phyloP scores from a whole-genome alignment of 768 basidiomycete genomes.

The Mycena capillaripes region DNA sequence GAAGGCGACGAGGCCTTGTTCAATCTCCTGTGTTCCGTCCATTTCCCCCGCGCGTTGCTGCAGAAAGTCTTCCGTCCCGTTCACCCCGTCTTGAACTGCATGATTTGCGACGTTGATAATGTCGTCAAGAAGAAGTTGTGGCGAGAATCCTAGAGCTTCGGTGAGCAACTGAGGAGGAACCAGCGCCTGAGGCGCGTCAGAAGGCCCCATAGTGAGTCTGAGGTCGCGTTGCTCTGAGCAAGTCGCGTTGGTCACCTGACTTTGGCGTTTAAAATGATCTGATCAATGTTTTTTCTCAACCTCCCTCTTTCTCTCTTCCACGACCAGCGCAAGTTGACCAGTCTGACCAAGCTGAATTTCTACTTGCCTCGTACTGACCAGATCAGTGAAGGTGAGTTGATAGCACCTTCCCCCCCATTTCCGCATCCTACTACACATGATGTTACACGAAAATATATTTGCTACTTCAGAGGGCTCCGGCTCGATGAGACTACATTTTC shows the following conservation, averaged over 20 bases:
- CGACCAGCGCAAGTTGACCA: too few relatives aligned
- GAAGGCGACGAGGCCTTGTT: constrained; percentile 87
- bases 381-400: not conserved
- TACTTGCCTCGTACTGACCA: not conserved
- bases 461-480: constrained; percentile 86
- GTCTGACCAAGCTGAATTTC: too few relatives aligned
- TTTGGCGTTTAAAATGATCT: not conserved
- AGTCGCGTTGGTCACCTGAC: constrained; percentile 12
- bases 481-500: constrained; percentile 77
- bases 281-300: too few relatives aligned
- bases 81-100: constrained; percentile 82
- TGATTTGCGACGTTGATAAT: constrained; percentile 88
- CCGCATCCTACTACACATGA: constrained; percentile 41
- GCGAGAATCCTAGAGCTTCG: constrained; percentile 87
- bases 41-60: constrained; percentile 70
- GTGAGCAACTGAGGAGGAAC: constrained; percentile 68
- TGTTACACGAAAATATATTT: constrained; percentile 70
- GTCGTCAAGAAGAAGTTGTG: constrained; percentile 88
- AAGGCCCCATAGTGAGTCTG: constrained; percentile 4
- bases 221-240: not conserved
- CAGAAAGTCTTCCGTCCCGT: constrained; percentile 85
- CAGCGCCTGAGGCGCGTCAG: constrained; percentile 27
- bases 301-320: too few relatives aligned
- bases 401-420: not conserved
- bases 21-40: constrained; percentile 78